Evolutionary conservation across 2,329 filamentous ascomycete species (phyloP), one percentile per base, ranked within the genome.

Genomic region (Tolypocladium tropicale): DNA sequence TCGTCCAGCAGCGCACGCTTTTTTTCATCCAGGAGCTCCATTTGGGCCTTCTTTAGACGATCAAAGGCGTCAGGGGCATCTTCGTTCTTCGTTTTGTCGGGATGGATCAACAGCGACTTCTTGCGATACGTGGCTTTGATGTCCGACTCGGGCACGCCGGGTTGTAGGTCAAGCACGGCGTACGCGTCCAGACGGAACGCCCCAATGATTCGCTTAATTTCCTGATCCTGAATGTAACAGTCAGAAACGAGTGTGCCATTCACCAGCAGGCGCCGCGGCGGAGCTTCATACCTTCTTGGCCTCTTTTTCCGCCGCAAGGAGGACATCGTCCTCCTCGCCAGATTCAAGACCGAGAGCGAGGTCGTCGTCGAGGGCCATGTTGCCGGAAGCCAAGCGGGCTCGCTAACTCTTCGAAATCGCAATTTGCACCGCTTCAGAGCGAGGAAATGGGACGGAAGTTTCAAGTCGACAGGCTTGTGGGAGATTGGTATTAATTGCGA

Each of bases 61-160:
- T 99, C 94, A 69, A 99, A 99, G 62, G 94, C 94, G 66, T 97
- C 94, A 4, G 94, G 93, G 0, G 94, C 94, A 52, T 79, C 82
- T 0, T 90, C 87, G 68, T 99, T 97, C 67, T 85, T 85, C 56
- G 94, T 96, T 73, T 99, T 99, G 78, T 99, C 94, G 7, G 94
- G 94, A 77, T 99, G 94, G 76, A 99, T 97, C 52, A 99, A 85
- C 56, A 99, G 86, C n/a, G 94, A 99, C 74, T 96, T 97, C 66
- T 90, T 92, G 78, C 94, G 92, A 76, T 97, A 99, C 63, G 83
- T 83, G 64, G 86, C 78, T 75, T 96, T 97, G 78, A 99, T 97
- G 75, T 97, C 94, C 58, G 90, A 92, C 65, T 97, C 93, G 56
- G 94, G 85, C 23, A 97, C 90, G 68, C 94, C 94, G 4, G 94